phyloP scores from a whole-genome alignment of 1,284 basidiomycete genomes.

The Butyriboletus appendiculatus region DNA sequence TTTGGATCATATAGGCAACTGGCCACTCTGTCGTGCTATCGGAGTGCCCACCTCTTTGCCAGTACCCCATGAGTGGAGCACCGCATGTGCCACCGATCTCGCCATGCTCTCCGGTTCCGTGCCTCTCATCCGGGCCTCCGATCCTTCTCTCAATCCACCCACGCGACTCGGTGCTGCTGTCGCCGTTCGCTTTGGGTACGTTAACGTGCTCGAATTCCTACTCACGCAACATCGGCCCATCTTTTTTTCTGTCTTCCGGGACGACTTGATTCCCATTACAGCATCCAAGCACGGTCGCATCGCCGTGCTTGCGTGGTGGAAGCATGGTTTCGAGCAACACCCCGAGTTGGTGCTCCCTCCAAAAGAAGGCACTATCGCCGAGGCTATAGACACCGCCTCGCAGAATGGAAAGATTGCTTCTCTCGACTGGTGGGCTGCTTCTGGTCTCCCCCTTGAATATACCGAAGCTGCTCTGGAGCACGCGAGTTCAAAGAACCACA shows the following conservation, averaged over 20 bases:
- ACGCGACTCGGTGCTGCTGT: constrained; percentile 67
- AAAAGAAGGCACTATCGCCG: constrained; percentile 50
- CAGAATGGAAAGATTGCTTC: constrained; percentile 64
- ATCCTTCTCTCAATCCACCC: constrained; percentile 55
- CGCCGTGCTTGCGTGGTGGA: constrained; percentile 80
- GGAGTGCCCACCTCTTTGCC: constrained; percentile 68
- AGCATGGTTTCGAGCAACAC: constrained; percentile 58
- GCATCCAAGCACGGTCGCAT: constrained; percentile 74
- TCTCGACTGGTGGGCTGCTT: constrained; percentile 71
- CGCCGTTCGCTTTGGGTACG: constrained; percentile 72
- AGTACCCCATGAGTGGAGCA: constrained; percentile 67
- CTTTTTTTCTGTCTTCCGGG: constrained; percentile 60
- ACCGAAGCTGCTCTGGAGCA: constrained; percentile 75
- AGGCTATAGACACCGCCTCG: constrained; percentile 73
- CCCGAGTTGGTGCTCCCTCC: constrained; percentile 57
- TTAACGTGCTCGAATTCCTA: constrained; percentile 72
- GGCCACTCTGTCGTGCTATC: constrained; percentile 78
- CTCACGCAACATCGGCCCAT: constrained; percentile 60
- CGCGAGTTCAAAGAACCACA: constrained; percentile 71
- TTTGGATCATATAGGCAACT: constrained; percentile 74
- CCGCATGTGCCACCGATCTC: constrained; percentile 65
- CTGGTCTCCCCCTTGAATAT: constrained; percentile 61
- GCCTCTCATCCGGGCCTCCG: constrained; percentile 55
- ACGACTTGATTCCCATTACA: constrained; percentile 68
- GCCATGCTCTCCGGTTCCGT: constrained; percentile 67